Base-by-base conservation (phyloP, 2,329 filamentous ascomycete genomes). In the Catunica adiposa region DNA sequence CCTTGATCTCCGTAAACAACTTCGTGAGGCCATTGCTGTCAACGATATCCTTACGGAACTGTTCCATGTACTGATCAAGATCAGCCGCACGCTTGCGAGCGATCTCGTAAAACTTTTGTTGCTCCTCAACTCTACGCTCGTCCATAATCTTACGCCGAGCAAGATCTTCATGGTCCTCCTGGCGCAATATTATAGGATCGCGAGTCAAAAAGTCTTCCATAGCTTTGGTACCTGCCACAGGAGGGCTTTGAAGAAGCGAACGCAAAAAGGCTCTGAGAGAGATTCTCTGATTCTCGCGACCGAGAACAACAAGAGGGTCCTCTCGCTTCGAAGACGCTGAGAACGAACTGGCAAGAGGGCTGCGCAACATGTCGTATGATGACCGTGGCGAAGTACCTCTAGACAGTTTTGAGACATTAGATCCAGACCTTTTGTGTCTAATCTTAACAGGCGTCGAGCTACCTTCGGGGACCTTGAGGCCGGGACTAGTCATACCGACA, bases 61-160 rank as follows among this genome's bases (percentile, higher is more conserved):
- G 70, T 69, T 98, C 92, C 92, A 98, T 98, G 66, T 97, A 96
- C 23, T 94, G 86, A 68, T 98, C 92, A 53, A 98, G 75, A 64
- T 97, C 92, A 3, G 86, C 84, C 1, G 92, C 92, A 61, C 92
- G 81, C 67, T 89, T 83, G 61, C 89, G 77, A 7, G 92, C 92
- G 65, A 98, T 89, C 66, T 98, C 90, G 67, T 96, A 98, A 66
- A 98, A 98, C 61, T 82, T 80, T 65, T 82, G 85, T 66, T 98
- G 92, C 68, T 98, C 92, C 64, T 94, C 86, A 54, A 97, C 78
- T 47, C 92, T 82, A 67, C 85, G 86, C 66, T 86, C 83, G 63
- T 98, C 92, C 68, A 95, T 82, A 11, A 79, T 76, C 67, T 89
- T 94, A 54, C 92, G 78, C 58, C 78, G 78, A 60, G 82, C 68